Base-by-base conservation (phyloP, 139 green algal species). In the Asterochloris erici region DNA sequence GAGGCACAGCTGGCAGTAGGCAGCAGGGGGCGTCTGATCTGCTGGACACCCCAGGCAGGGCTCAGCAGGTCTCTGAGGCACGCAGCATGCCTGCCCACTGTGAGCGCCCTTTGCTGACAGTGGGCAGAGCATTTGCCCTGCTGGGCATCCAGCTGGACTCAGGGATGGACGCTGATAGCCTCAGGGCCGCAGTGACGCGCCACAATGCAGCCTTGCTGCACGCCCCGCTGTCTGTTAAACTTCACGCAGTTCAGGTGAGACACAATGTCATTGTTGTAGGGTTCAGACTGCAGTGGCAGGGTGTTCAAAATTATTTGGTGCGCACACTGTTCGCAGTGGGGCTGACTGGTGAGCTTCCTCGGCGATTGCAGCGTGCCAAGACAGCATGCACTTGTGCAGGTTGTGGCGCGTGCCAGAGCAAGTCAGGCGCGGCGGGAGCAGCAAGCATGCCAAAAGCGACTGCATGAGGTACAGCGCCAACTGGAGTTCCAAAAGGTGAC, bases 381-480 rank as follows among this genome's bases (percentile, higher is more conserved):
- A 26, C 19, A 71, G 66, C 66, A 71, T 4, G 19, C 10, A 0
- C 38, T 63, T 19, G 2, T 80, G 76, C 26, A 80, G 76, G 76
- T 70, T 14, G 60, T 80, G 54, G 9, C 68, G 61, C 17, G 68
- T 54, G 76, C 76, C 23, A 54, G 60, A 68, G 68, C 13, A 26
- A 69, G n/a, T n/a, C 76, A 80, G 68, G 76, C n/a, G 14, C 1
- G 47, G 54, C 47, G 76, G 47, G 19, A 69, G 60, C 60, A 70
- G 76, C 76, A 80, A n/a, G 60, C 68, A n/a, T 80, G 76, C 76
- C 28, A 80, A 24, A 23, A 80, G 10, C 76, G 76, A 15, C 60
- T 80, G 23, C 61, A 80, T 13, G 76, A 80, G 24, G 76, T 80
- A 54, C 76, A 80, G 24, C 54, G 21, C 11, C 76, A 80, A 29